A percentile compares a stretch with the other conserved stretches of the same genome.
Conservation (phyloP, 2,329 filamentous ascomycete species). For the Sporothrix pseudoabietina region DNA sequence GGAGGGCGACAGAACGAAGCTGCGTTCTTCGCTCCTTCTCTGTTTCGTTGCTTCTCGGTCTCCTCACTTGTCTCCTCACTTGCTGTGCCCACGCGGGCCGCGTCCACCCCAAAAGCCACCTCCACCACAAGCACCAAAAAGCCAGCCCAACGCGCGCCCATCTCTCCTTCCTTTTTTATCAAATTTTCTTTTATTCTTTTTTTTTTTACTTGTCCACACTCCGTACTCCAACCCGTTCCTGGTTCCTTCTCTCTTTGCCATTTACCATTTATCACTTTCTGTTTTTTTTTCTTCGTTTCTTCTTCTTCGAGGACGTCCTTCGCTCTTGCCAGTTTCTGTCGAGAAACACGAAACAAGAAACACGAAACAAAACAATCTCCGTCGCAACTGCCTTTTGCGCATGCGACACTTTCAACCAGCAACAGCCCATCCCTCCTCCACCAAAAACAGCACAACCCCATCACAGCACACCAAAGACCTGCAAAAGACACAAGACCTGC, state of each 20-base stretch:
- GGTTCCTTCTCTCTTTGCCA: background rate
- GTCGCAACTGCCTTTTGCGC: background rate
- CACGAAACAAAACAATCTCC: slow-evolving; percentile 15
- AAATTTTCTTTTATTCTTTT: slow-evolving; percentile 13
- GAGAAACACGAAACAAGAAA: slow-evolving; percentile 1
- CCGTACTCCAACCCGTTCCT: background rate
- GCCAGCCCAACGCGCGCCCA: background rate
- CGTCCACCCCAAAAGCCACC: slow-evolving; percentile 20
- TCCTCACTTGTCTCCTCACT: background rate
- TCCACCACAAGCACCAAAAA: background rate
- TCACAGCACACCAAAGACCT: background rate
- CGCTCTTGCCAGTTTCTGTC: background rate
- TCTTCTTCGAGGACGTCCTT: background rate
- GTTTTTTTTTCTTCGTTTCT: background rate
- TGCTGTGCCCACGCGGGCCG: slow-evolving; percentile 22
- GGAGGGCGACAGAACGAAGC: slow-evolving; percentile 7
- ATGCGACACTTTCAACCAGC: background rate
- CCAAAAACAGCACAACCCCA: background rate
- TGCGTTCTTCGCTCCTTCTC: background rate
- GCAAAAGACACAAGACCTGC: background rate
- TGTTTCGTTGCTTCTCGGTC: background rate
- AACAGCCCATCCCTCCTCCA: background rate
- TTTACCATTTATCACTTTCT: background rate
- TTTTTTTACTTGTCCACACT: slow-evolving; percentile 3
- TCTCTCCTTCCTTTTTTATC: background rate